Percentiles rank a stretch among this genome's conserved stretches.
Evolutionary conservation across 192 early-diverging fungal species (phyloP).

Genomic region (Globomyces pollinis-pini): DNA sequence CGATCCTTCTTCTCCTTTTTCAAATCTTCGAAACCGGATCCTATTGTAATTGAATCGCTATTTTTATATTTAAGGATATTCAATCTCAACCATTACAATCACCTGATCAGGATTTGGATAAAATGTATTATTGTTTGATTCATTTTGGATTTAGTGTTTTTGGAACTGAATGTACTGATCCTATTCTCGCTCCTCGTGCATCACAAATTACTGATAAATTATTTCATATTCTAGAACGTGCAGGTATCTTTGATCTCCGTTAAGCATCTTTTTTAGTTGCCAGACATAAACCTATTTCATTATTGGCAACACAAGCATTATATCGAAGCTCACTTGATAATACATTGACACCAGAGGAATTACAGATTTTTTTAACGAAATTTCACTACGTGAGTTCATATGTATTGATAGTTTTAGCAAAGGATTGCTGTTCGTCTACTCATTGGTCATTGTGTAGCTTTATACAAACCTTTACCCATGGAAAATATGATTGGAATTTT

Average conservation of each 20-base stretch:
- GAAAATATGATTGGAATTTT: constrained; percentile 7
- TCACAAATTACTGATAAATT: background rate
- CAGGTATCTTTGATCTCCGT: background rate
- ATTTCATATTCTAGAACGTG: constrained; percentile 1
- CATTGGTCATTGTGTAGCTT: constrained; percentile 49
- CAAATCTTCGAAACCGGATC: background rate
- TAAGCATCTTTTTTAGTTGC: background rate
- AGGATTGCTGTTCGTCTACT: constrained; percentile 57
- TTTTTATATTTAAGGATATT: background rate
- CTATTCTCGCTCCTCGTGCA: background rate
- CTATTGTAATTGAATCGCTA: background rate
- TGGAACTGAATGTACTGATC: constrained; percentile 5
- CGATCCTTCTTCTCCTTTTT: background rate
- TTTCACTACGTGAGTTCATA: no score
- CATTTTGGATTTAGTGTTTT: constrained; percentile 7
- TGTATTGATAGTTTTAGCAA: no score
- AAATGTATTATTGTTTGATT: background rate
- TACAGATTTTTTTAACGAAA: background rate
- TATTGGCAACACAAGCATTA: background rate
- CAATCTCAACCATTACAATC: background rate
- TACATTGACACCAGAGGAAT: background rate
- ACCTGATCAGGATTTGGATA: constrained; percentile 5
- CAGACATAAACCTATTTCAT: background rate
- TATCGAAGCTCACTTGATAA: background rate
- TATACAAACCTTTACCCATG: constrained; percentile 14